Percentiles rank a stretch among this genome's conserved stretches.
phyloP scores from a whole-genome alignment of 1,284 basidiomycete species.

The Farysia itapuensis region DNA sequence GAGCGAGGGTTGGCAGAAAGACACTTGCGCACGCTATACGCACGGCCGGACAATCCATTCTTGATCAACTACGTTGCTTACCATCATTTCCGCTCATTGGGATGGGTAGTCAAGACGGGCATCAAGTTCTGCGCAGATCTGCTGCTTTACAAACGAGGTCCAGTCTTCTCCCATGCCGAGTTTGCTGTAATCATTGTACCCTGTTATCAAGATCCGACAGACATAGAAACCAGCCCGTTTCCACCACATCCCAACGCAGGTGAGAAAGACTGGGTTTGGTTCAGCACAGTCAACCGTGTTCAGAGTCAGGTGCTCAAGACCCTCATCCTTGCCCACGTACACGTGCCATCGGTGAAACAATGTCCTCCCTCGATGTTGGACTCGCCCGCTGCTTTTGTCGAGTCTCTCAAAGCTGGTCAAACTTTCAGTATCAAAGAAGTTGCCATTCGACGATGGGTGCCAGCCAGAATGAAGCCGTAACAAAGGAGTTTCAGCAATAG shows the following conservation, averaged over 20 bases:
- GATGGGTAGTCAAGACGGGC: slow-evolving; percentile 95
- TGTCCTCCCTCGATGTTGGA: slow-evolving; percentile 17
- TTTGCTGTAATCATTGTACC: slow-evolving; percentile 88
- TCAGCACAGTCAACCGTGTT: slow-evolving; percentile 93
- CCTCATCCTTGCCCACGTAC: slow-evolving; percentile 51
- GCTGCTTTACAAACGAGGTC: slow-evolving; percentile 89
- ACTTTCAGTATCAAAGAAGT: slow-evolving; percentile 75
- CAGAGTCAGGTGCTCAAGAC: slow-evolving; percentile 92
- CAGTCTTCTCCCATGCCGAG: slow-evolving; percentile 95
- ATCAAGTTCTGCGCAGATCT: slow-evolving; percentile 98
- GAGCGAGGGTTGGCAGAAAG: slow-evolving; percentile 15
- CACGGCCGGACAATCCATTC: slow-evolving; percentile 79
- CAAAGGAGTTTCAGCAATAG: too few relatives aligned
- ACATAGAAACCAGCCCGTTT: slow-evolving; percentile 64
- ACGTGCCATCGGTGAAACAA: slow-evolving; percentile 40
- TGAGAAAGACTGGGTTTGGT: slow-evolving; percentile 84
- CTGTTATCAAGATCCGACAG: slow-evolving; percentile 78
- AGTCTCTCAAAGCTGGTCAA: slow-evolving; percentile 67
- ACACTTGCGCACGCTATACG: slow-evolving; percentile 22
- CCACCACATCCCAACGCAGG: slow-evolving; percentile 40
- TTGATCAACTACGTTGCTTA: slow-evolving; percentile 86
- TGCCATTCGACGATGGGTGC: slow-evolving; percentile 79
- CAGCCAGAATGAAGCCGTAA: slow-evolving; percentile 85
- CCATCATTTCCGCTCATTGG: slow-evolving; percentile 92
- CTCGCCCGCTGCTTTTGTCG: slow-evolving; percentile 63